Evolutionary conservation across 768 basidiomycete genomes (phyloP).

Genomic region (Chalciporus sphaerocephalus): DNA sequence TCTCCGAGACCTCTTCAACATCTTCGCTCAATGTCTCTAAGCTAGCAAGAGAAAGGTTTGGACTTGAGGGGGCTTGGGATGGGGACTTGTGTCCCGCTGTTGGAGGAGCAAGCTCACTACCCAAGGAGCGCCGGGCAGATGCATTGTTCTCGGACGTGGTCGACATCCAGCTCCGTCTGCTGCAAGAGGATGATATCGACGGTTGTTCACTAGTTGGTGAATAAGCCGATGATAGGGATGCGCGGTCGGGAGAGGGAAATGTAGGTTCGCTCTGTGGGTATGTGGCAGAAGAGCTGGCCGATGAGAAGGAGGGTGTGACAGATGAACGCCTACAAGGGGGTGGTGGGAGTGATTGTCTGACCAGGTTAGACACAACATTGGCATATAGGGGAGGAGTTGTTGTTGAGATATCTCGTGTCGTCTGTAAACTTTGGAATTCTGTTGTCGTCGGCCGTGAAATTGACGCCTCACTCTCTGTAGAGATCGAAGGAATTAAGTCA

Average conservation of each 20-base stretch:
- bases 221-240: conserved; percentile 13
- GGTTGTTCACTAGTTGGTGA: conserved; percentile 16
- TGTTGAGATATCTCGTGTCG: conserved; percentile 5
- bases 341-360: conserved; percentile 10
- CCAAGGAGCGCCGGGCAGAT: conserved; percentile 10
- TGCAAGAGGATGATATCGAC: conserved; percentile 9
- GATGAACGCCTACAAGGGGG: conserved; percentile 12
- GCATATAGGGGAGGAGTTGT: conserved; percentile 23
- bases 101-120: conserved; percentile 10
- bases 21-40: conserved; percentile 17
- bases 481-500: conserved; percentile 26
- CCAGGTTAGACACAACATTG: conserved; percentile 22
- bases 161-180: conserved; percentile 24
- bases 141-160: conserved; percentile 23
- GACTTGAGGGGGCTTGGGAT: conserved; percentile 19
- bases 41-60: conserved; percentile 17
- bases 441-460: background rate
- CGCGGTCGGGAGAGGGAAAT: conserved; percentile 9
- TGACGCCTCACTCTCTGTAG: conserved; percentile 14
- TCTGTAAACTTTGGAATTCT: conserved; percentile 4
- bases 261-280: conserved; percentile 12
- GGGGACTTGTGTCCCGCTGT: conserved; percentile 19
- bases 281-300: conserved; percentile 1
- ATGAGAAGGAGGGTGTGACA: conserved; percentile 5
- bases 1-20: conserved; percentile 13